Evolutionary conservation across 208 protist species (phyloP).

Genomic region (Trypanosoma caninum): DNA sequence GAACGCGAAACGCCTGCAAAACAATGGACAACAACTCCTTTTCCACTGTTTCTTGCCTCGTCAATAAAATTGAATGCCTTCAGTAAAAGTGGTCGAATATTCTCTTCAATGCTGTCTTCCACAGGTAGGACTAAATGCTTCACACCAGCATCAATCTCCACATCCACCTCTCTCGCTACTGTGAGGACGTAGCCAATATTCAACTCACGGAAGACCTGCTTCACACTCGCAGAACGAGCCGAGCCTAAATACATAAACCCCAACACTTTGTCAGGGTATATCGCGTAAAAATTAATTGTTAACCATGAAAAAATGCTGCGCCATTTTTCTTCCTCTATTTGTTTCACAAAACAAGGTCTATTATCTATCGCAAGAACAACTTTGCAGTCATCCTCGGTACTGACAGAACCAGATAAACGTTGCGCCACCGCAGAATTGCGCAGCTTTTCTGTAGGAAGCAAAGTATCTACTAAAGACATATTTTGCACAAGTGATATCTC

Average conservation of each 20-base stretch:
- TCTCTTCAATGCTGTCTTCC: conserved; percentile 75
- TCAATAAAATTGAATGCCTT: conserved; percentile 82
- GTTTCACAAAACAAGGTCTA: conserved; percentile 57
- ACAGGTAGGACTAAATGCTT: conserved; percentile 66
- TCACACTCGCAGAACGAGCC: conserved; percentile 75
- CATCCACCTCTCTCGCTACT: conserved; percentile 60
- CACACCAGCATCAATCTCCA: conserved; percentile 68
- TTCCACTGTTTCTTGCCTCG: conserved; percentile 41
- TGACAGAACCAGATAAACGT: background rate
- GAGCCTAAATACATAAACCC: conserved; percentile 84
- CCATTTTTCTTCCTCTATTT: conserved; percentile 59
- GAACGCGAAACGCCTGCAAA: conserved; percentile 90
- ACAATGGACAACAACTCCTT: conserved; percentile 86
- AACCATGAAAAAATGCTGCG: conserved; percentile 47
- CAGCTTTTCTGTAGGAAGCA: conserved; percentile 35
- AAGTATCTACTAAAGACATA: conserved; percentile 50
- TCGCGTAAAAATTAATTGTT: conserved; percentile 74
- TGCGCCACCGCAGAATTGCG: conserved; percentile 19
- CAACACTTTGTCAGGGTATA: conserved; percentile 89
- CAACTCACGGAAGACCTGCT: conserved; percentile 76
- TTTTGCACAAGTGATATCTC: conserved; percentile 70
- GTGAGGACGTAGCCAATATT: conserved; percentile 83
- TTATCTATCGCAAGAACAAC: conserved; percentile 70
- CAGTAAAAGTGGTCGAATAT: conserved; percentile 56
- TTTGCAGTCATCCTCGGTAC: background rate